Evolutionary conservation across 1,284 basidiomycete species (phyloP), one percentile per base, ranked within the genome.

Genomic region (Inonotus hispidus): DNA sequence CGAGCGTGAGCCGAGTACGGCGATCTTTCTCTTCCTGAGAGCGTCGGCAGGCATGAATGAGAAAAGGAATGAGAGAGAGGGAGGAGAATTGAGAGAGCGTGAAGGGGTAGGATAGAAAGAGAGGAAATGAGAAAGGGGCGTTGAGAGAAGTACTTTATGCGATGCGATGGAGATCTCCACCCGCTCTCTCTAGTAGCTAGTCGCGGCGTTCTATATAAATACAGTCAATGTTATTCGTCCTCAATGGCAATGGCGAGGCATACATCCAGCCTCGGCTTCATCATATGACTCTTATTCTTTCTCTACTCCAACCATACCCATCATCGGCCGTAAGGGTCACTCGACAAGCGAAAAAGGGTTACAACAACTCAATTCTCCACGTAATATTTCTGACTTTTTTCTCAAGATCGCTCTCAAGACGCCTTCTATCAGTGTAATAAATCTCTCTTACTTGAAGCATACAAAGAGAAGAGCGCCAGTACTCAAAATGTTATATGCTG

Each of bases 21-120:
- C 88, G 60, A 92, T 87, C 78, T 90, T 92, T 72, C 94, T 82
- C 79, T 93, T 92, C 77, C 83, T 88, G 72, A 90, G 74, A 58
- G 79, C 85, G 81, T 84, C 79, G 65, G 75, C 73, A 60, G 80
- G 72, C 80, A 82, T 82, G 66, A 56, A 54, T 57, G 56, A 52
- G 56, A 62, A 65, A 58, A 56, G 56, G 56, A 61, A 59, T 58
- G 61, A 49, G 66, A 59, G 38, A 29, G 49, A 53, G 58, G 60
- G 55, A 58, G 37, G 41, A 35, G 38, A 25, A 53, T 45, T 32
- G 60, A 39, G 47, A 49, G 58, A 53, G 47, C 46, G 23, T 59
- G 62, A 21, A 61, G 23, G 50, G 45, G 57, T 29, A 57, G 54
- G 62, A 66, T 69, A 58, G 32, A 46, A 52, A 49, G 32, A 47